Evolutionary conservation across 176 grass and related monocot species (phyloP), one percentile per base, ranked within the genome.

Genomic region (Neostapfia colusana): DNA sequence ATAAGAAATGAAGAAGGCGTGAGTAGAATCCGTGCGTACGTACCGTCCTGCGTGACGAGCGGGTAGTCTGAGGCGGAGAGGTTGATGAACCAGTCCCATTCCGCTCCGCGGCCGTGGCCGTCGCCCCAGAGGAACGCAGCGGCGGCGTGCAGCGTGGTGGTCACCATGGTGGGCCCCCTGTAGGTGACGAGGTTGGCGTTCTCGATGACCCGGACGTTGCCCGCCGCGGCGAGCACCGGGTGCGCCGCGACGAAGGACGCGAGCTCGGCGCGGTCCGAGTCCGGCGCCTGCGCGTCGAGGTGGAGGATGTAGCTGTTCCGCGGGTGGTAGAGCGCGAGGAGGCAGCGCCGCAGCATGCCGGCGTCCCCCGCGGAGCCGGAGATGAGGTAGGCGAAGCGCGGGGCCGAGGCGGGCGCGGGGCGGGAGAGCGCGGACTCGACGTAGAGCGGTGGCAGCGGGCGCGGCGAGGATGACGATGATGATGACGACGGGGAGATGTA

Each of bases 1-100:
- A 5, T 11, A 36, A 37, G 42, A 37, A 50, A 51, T 37, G 17
- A 66, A 25, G 44, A 53, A 26, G 2, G 8, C 24, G 7, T 44
- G 16, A 59, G 7, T 37, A 17, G 0, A 77, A 55, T n/a, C 18
- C 6, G 1, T 5, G 18, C 50, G 50, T 51, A 14, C 5, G 48
- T 20, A 96, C 93, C 93, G 70, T 96, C 93, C 77, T 96, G 89
- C 1, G 87, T 92, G 67, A 92, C 87, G 41, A 92, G 87, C 48
- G 93, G 89, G 80, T 96, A 96, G 64, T 96, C 92, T 39, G 92
- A 89, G 8, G 89, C 89, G 25, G 89, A 91, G 69, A 95, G 83
- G 80, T 95, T 95, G 64, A 95, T 92, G 86, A 95, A 95, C 92
- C 89, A 96, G 36, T 96, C 92, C 89, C 89, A 96, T n/a, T 89